Base-by-base conservation (phyloP, 345 rosid genomes). In the Syzygium aromaticum region DNA sequence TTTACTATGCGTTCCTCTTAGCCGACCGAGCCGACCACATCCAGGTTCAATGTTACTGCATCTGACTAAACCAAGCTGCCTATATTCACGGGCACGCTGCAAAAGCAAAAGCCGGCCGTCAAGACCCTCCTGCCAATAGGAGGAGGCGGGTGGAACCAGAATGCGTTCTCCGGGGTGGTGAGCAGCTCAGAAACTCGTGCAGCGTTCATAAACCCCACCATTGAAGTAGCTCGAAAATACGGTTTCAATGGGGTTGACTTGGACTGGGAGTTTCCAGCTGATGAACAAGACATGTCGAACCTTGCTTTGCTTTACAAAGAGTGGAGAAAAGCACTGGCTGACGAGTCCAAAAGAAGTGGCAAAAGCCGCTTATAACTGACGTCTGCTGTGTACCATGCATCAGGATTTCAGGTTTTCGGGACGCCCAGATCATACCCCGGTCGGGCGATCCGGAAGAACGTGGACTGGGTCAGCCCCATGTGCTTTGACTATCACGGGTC, bases 251-350 rank as follows among this genome's bases (percentile, higher is more conserved):
- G 94, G 7, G 86, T 94, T 28, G 94, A 93, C 64, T 54, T 94
- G 6, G 94, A 94, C 86, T 94, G 94, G 93, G 94, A 94, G 85
- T 94, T 30, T 49, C 94, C 95, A 3, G 89, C 77, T 13, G 86
- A 89, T 28, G 86, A 86, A 7, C n/a, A 51, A 43, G 94, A 93
- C 61, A 92, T 90, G 94, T 49, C 51, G 5, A 84, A 90, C 51
- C 87, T 90, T 7, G 94, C 80, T 17, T 3, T 63, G 21, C 52
- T 94, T 33, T 83, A 85, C 7, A 57, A 59, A 30, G 90, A 93
- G 77, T 91, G 53, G 38, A 38, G 25, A 89, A 90, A 17, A 22
- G 93, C 8, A 54, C 56, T 8, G 19, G 28, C 1, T 92, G 90
- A 82, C 80, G 93, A 6, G 59, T 19, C 43, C 92, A 85, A 2